Base-by-base conservation (phyloP, 129 eudicot species). In the Silybum marianum region DNA sequence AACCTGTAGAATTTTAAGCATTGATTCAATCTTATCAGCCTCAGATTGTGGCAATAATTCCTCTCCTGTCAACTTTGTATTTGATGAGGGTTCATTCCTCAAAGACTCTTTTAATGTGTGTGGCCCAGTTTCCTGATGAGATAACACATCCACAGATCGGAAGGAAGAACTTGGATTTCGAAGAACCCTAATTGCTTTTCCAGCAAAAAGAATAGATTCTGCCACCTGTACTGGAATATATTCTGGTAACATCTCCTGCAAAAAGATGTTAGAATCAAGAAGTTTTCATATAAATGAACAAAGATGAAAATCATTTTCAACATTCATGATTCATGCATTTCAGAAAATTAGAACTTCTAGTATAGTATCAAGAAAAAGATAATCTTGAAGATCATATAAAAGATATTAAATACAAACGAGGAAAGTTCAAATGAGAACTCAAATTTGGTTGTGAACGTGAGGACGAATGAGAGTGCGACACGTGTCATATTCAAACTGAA, bases 161-260 rank as follows among this genome's bases (percentile, higher is more conserved):
- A 89, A 90, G 51, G 89, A 69, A 72, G 93, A 88, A 79, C 97
- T 89, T 79, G 99, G 99, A 83, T 95, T 92, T 75, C 97, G 87
- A 58, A 95, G 94, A 81, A 95, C 94, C 84, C 97, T 87, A 48
- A 92, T 86, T 77, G 97, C 99, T 89, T 95, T 95, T 82, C 99
- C 99, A 87, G 97, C 90, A 87, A 95, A 95, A 63, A 95, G 94
- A 78, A 95, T 85, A 65, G 99, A 95, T 86, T 95, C 99, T 40
- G 97, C 97, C 66, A 89, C 89, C 44, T 84, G 72, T 87, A 89
- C 90, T 26, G 96, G 80, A 73, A 95, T 89, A 78, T 95, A 90
- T 63, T 92, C 99, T 44, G 99, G 99, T 70, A 95, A 90, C 99
- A 95, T 95, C 60, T 92, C 97, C 99, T 95, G 95, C 81, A 79